Conservation (phyloP, 73 alveolate genomes). For the Paraurostyla sp. region DNA sequence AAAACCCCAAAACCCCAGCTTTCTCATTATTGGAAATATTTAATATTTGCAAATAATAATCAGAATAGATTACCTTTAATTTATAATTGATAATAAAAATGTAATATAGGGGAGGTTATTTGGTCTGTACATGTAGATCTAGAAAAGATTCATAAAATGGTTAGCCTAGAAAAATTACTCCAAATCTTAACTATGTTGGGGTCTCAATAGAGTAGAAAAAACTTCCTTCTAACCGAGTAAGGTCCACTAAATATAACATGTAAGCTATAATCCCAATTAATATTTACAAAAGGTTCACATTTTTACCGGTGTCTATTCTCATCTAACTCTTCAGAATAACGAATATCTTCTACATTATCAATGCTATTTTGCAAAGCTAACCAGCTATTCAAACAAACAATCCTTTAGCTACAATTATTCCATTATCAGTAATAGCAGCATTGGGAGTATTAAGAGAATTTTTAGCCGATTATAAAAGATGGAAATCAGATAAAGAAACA, state of each 20-base stretch:
- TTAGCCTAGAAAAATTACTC: too few relatives aligned
- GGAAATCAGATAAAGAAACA: constrained; percentile 30
- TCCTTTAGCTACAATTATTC: constrained; percentile 49
- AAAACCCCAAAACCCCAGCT: too few relatives aligned
- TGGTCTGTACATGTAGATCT: too few relatives aligned
- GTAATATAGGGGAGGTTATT: too few relatives aligned
- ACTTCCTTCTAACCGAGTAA: neutral
- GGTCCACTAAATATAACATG: neutral
- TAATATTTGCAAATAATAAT: too few relatives aligned
- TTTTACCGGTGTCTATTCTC: constrained; percentile 30
- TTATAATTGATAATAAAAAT: too few relatives aligned
- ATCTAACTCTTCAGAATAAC: constrained; percentile 13
- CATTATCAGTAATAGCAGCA: constrained; percentile 1
- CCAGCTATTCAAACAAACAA: constrained; percentile 9
- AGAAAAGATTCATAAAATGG: too few relatives aligned
- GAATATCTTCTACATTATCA: constrained; percentile 21
- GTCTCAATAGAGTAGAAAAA: too few relatives aligned
- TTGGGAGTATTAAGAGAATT: constrained; percentile 49
- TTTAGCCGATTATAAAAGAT: constrained; percentile 51
- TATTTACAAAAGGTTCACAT: constrained; percentile 22
- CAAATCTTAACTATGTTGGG: too few relatives aligned
- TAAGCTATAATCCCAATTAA: too few relatives aligned
- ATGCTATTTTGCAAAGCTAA: constrained; percentile 12
- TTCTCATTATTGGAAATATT: too few relatives aligned
- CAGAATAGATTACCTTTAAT: too few relatives aligned